Base-by-base conservation (phyloP, 1,284 basidiomycete species). In the Blastosporella zonata region DNA sequence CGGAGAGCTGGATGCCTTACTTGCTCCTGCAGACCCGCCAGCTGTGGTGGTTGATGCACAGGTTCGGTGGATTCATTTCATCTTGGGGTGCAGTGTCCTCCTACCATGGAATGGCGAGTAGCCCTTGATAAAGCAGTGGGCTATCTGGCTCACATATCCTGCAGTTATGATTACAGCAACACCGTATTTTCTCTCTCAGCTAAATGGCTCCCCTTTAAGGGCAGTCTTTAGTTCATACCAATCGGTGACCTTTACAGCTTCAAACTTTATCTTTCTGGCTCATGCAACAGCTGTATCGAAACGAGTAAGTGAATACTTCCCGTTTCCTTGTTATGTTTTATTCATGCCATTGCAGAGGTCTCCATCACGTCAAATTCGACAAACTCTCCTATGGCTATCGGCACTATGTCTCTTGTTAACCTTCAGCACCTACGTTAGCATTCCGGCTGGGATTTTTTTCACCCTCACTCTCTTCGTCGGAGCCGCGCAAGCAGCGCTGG, bases 71-170 rank as follows among this genome's bases (percentile, higher is more conserved):
- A 75, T 84, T 37, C 75, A 82, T 57, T 86, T 88, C 57, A 66
- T 86, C n/a, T 66, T 90, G 15, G 87, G 87, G 7, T 81, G 81
- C 56, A 82, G 85, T 12, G 76, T 84, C 2, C 73, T 91, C 7
- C 67, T 91, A 8, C 84, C 87, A 45, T 91, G 88, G 88, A 90
- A 90, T 62, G 86, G 87, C 88, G 57, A 57, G 75, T 65, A 22
- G 23, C n/a, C 27, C 33, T 42, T 46, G 8, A 40, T 46, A 5
- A 17, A 46, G 13, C 21, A 29, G 15, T 17, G 27, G 40, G 37
- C 43, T 10, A 34, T 43, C 17, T n/a, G 35, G 48, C 43, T 50
- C 15, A 53, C 31, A 37, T 28, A 52, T 21, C 49, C 27, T 48
- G 13, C 50, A 90, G 87, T 79, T 1, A 70, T 90, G 61, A 89